These are phyloP conservation scores for Omphalotus guepiniiformis DNA, from an alignment of 768 basidiomycete species.

Conservation along the genomic window DNA sequence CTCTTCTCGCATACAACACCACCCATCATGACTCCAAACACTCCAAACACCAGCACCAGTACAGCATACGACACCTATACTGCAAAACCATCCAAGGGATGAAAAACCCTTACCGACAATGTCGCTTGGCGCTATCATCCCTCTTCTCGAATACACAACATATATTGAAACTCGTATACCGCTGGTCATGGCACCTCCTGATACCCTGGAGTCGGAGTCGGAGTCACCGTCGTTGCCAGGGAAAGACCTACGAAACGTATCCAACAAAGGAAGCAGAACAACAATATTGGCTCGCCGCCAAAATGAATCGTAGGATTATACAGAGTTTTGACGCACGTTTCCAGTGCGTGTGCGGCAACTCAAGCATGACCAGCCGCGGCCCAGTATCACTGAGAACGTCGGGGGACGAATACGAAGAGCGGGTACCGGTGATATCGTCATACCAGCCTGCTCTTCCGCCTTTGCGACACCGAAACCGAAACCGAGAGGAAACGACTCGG, in stretches of 20 bases:
- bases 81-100: neutral
- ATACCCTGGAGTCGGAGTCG: neutral
- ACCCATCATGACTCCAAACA: neutral
- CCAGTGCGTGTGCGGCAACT: neutral
- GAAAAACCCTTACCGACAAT: neutral
- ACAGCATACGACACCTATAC: neutral
- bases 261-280: slow-evolving; percentile 2
- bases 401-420: slow-evolving; percentile 1
- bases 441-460: slow-evolving; percentile 6
- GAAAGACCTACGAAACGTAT: neutral
- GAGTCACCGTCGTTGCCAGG: too few relatives aligned
- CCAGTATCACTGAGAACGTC: too few relatives aligned
- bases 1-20: neutral
- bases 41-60: neutral
- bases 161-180: neutral
- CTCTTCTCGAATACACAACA: neutral
- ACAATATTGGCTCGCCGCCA: slow-evolving; percentile 1
- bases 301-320: neutral
- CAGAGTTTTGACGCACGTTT: slow-evolving; percentile 1
- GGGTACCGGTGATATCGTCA: neutral
- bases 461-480: neutral
- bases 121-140: too few relatives aligned
- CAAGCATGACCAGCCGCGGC: too few relatives aligned
- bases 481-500: too few relatives aligned
- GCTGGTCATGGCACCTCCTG: neutral